These are phyloP conservation scores for Microascus cirrosus DNA, from an alignment of 2,329 filamentous ascomycete species.

Conservation along the genomic window DNA sequence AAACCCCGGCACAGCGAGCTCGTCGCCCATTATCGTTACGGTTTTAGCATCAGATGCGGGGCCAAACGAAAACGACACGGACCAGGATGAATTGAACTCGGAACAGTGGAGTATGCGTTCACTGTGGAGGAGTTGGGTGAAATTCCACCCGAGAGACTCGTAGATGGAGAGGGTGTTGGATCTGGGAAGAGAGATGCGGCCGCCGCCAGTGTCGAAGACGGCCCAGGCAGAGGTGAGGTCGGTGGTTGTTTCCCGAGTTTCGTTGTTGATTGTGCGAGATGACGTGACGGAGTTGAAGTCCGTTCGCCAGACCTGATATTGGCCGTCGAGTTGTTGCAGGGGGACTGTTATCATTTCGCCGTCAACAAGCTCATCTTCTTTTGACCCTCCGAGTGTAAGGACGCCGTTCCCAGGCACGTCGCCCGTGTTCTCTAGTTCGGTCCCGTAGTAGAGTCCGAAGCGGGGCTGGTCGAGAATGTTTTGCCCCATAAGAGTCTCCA, in stretches of 20 bases:
- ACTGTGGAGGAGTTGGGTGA: too few relatives aligned
- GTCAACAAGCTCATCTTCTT: slow-evolving; percentile 16
- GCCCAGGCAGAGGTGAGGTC: slow-evolving; percentile 7
- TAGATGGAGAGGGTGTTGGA: too few relatives aligned
- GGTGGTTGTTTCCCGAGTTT: not conserved
- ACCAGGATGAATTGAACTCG: too few relatives aligned
- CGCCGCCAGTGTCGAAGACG: slow-evolving; percentile 22
- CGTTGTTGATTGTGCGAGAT: not conserved
- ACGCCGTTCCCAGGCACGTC: too few relatives aligned
- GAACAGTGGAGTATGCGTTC: too few relatives aligned
- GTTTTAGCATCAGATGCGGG: too few relatives aligned
- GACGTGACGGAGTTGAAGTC: slow-evolving; percentile 10
- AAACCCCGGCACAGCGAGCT: too few relatives aligned
- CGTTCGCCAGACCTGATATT: slow-evolving; percentile 20
- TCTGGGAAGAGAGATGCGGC: slow-evolving; percentile 14
- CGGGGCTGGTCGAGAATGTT: slow-evolving; percentile 17
- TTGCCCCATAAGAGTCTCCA: slow-evolving; percentile 18
- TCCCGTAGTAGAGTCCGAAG: slow-evolving; percentile 19
- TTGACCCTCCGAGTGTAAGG: slow-evolving; percentile 20
- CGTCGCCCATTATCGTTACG: too few relatives aligned
- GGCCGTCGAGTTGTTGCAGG: slow-evolving; percentile 4
- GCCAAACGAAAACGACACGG: too few relatives aligned
- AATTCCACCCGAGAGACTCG: too few relatives aligned
- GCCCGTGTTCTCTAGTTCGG: slow-evolving; percentile 6
- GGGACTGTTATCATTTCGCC: slow-evolving; percentile 12